Base-by-base conservation (phyloP, 179 eudicot genomes). In the Corrigiola litoralis region DNA sequence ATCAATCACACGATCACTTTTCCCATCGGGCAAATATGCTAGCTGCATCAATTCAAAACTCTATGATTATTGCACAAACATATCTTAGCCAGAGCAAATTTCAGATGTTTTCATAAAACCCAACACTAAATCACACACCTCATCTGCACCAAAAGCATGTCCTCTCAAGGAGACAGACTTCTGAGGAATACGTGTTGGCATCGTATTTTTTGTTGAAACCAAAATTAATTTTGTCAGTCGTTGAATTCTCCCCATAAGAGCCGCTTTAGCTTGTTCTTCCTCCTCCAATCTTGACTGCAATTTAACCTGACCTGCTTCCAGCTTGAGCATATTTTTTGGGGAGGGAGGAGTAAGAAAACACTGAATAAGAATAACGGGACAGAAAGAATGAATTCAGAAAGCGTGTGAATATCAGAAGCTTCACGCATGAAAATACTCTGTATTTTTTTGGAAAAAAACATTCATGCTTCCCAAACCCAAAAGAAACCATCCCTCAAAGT, bases 201-300 rank as follows among this genome's bases (percentile, higher is more conserved):
- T 29, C 47, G 85, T 58, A 63, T 61, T 84, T 79, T 82, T 86
- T 25, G 92, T 77, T 16, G 92, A 86, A 67, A 86, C 92, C 63
- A 86, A 65, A 24, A 86, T 86, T 58, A 86, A 61, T 58, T 86
- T 86, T 54, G 88, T 86, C 47, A 86, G 71, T 62, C 92, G 81
- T 44, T 86, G 92, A 49, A 86, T 86, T 77, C 92, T 84, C 61
- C 92, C 80, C 83, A 82, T 77, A 34, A 86, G 75, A 69, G 92
- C 92, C 24, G 92, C 92, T 71, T 84, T 86, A 37, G 81, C 87
- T 56, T 86, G 80, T 61, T 86, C 92, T 61, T 86, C 92, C 68
- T 86, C 92, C 72, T 86, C 92, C 69, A 82, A 57, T 59, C 80
- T 76, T 34, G 88, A 81, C 61, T 81, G 92, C 59, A 76, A 61